These are phyloP conservation scores for Ananas comosus DNA, from an alignment of 176 grass and related monocot species.

Conservation along the genomic window DNA sequence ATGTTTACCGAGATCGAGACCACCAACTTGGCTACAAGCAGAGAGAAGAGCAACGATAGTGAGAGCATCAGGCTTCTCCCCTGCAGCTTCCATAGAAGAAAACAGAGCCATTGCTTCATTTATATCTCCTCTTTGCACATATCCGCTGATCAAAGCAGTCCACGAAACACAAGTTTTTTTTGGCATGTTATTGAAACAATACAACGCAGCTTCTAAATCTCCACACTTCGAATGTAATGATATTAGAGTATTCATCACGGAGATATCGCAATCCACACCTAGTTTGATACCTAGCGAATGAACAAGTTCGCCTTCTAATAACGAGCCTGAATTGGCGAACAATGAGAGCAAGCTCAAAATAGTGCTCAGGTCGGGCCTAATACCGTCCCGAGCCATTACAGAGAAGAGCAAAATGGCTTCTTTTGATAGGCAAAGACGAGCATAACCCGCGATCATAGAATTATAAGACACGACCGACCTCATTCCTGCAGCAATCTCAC, in stretches of 20 bases:
- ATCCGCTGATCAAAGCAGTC: slow-evolving; percentile 14
- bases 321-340: not conserved
- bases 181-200: slow-evolving; percentile 2
- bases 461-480: slow-evolving; percentile 9
- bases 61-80: slow-evolving; percentile 15
- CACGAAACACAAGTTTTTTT: slow-evolving; percentile 9
- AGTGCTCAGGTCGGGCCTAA: slow-evolving; percentile 1
- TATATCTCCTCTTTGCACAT: not conserved
- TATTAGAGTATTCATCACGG: slow-evolving; percentile 12
- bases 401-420: not conserved
- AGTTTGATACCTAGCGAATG: not conserved
- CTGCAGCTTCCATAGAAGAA: slow-evolving; percentile 3
- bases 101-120: slow-evolving; percentile 1
- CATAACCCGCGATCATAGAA: slow-evolving; percentile 3
- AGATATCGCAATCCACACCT: slow-evolving; percentile 4
- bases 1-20: not conserved
- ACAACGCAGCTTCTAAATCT: not conserved
- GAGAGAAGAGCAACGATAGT: slow-evolving; percentile 8
- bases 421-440: not conserved
- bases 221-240: not conserved
- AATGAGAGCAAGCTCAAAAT: not conserved
- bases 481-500: not conserved
- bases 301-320: not conserved
- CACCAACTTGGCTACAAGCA: slow-evolving; percentile 10
- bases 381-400: not conserved